Base-by-base conservation (phyloP, 2,329 filamentous ascomycete genomes). In the Ophiostoma sp. region DNA sequence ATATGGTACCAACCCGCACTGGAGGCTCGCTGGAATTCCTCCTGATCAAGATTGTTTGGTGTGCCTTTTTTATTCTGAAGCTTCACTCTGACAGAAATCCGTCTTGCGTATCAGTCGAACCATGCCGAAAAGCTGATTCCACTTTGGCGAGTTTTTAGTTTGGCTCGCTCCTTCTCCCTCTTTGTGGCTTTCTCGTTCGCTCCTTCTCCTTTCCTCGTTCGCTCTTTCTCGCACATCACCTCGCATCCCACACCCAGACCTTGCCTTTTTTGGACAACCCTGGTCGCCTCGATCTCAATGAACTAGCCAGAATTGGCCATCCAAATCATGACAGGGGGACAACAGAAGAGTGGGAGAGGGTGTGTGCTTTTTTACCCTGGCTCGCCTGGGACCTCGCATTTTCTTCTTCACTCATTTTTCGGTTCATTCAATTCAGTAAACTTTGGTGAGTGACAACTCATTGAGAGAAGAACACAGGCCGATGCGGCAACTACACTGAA, bases 241-340 rank as follows among this genome's bases (percentile, higher is more conserved):
- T 28, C 22, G n/a, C 36, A 28, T 45, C 61, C 61, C 61, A 61
- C 28, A 22, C 61, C 61, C 61, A 28, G 39, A 50, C 64, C 42
- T 68, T 68, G 25, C 64, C 42, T 12, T 6, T 33, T 68, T 68
- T 25, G 42, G 64, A 68, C 64, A 50, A n/a, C 25, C 64, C 64
- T 68, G 25, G 64, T 68, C 64, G 42, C 28, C 28, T 48, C 22
- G 42, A 66, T 66, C 61, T 66, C 61, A 66, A 45, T 28, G 22
- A 66, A 68, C 64, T 50, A 68, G 64, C 64, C 64, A 68, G 19
- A 68, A 50, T 33, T 50, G 64, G 64, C 42, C 25, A 22, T 33
- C 39, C 25, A 50, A 68, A 50, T 68, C 39, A 48, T 68, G 42
- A 50, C 42, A 48, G 25, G 63, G 63, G n/a, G 36, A 55, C n/a